Evolutionary conservation across 176 grass and related monocot species (phyloP), one percentile per base, ranked within the genome.

Genomic region (Triticum timopheevii): DNA sequence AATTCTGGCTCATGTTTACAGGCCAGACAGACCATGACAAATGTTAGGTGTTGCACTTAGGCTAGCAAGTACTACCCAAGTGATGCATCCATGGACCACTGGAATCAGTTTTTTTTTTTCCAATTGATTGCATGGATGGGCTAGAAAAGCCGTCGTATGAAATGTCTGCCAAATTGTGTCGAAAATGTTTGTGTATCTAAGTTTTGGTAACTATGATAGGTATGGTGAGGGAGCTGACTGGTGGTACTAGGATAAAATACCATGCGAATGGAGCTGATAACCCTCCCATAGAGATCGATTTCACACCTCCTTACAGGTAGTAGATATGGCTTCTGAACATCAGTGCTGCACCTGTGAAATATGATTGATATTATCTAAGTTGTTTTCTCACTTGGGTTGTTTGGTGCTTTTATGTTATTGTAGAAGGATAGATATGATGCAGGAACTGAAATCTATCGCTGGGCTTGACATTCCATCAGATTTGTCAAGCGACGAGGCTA

Each of bases 251-350:
- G 80, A 94, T 94, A 72, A 89, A 89, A 72, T 97, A 92, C 47
- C 95, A 97, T 92, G 84, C 95, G 23, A 89, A 92, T 83, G 95
- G 95, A 66, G 86, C 92, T 69, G 70, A 83, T 10, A 97, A 89
- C 23, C 90, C 89, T 65, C 92, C 95, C 22, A 91, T 97, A 85
- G 92, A 97, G 80, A 97, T 97, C 80, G 92, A 97, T 73, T 97
- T 97, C 85, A 91, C 92, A 33, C 95, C 95, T 6, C 95, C 95
- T 11, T 97, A 94, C 76, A 94, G 90, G 95, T 97, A 74, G 7
- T 47, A 47, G 44, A 47, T 47, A 47, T 47, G 44, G 12, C 1
- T 13, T 47, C 44, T 47, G 44, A 47, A 15, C 24, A 76, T 76
- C 44, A 47, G 3, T 24, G 28, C 2, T 76, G 73, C 44, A 30